A percentile compares a stretch with the other conserved stretches of the same genome.
Conservation (phyloP, 1,139 yeast genomes). For the Hemisphaericaspora subhashii region DNA sequence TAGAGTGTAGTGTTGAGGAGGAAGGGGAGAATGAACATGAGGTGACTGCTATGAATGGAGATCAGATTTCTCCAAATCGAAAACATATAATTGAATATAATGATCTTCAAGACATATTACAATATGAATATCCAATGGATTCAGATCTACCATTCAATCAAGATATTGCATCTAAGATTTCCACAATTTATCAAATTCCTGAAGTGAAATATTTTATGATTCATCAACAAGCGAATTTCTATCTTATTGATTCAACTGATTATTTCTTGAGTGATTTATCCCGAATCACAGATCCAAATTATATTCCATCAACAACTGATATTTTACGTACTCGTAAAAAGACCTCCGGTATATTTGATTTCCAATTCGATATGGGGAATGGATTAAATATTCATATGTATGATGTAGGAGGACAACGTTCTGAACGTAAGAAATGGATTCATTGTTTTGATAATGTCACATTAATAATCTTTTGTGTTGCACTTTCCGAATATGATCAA, state of each 20-base stretch:
- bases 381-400: slow-evolving; percentile 75
- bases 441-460: slow-evolving; percentile 94
- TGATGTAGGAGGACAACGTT: slow-evolving; percentile 94
- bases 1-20: slow-evolving; percentile 7
- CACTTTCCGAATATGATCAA: slow-evolving; percentile 88
- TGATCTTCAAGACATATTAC: slow-evolving; percentile 49
- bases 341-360: slow-evolving; percentile 90
- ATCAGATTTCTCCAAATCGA: slow-evolving; percentile 12
- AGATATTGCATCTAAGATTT: slow-evolving; percentile 45
- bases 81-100: slow-evolving; percentile 29
- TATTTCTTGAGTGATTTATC: slow-evolving; percentile 72
- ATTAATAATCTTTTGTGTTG: slow-evolving; percentile 84
- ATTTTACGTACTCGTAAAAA: slow-evolving; percentile 85
- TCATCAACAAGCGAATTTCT: slow-evolving; percentile 70
- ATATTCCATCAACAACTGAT: slow-evolving; percentile 74
- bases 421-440: slow-evolving; percentile 93
- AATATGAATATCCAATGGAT: slow-evolving; percentile 50
- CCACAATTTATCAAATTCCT: slow-evolving; percentile 52
- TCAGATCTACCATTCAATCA: slow-evolving; percentile 47
- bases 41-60: slow-evolving; percentile 15
- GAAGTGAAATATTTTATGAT: slow-evolving; percentile 58
- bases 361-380: slow-evolving; percentile 73
- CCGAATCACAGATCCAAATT: slow-evolving; percentile 60
- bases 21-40: slow-evolving; percentile 14
- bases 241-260: slow-evolving; percentile 82